Conservation (phyloP, 2,329 filamentous ascomycete genomes). For the Fusarium transvaalense region DNA sequence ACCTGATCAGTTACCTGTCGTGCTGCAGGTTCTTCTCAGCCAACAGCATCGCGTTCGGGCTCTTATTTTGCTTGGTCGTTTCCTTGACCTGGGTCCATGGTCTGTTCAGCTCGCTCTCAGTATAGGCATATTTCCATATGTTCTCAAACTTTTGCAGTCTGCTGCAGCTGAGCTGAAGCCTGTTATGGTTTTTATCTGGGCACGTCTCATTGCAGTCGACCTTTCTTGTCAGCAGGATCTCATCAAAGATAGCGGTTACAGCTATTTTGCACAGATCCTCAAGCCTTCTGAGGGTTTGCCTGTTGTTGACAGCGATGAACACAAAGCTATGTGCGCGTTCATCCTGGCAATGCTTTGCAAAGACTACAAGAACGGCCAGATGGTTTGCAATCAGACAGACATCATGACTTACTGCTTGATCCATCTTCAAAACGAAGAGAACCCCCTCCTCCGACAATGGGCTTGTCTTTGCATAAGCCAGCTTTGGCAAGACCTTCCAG, state of each 20-base stretch:
- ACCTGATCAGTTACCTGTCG: conserved; percentile 94
- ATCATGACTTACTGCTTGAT: conserved; percentile 89
- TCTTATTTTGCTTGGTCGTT: conserved; percentile 90
- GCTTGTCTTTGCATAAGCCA: conserved; percentile 95
- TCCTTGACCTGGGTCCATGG: conserved; percentile 96
- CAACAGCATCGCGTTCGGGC: conserved; percentile 94
- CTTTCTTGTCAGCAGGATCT: conserved; percentile 93
- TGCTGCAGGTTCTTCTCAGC: conserved; percentile 93
- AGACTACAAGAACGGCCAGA: conserved; percentile 90
- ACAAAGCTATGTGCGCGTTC: conserved; percentile 99
- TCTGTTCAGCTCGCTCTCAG: conserved; percentile 97
- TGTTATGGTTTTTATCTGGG: conserved; percentile 99
- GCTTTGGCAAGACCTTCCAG: conserved; percentile 89
- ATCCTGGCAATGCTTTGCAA: conserved; percentile 98
- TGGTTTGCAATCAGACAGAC: conserved; percentile 89
- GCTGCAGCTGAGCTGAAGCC: conserved; percentile 95
- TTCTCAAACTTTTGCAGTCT: conserved; percentile 95
- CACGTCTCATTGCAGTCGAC: conserved; percentile 93
- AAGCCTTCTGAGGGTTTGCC: conserved; percentile 86
- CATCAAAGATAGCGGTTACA: conserved; percentile 96
- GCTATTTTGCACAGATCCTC: conserved; percentile 94
- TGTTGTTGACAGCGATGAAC: conserved; percentile 89
- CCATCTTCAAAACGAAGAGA: conserved; percentile 87
- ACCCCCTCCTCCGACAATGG: conserved; percentile 92
- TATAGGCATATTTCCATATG: conserved; percentile 98